Percentiles rank a stretch among this genome's conserved stretches.
Conservation (phyloP, 768 basidiomycete species). For the Chiua virens region DNA sequence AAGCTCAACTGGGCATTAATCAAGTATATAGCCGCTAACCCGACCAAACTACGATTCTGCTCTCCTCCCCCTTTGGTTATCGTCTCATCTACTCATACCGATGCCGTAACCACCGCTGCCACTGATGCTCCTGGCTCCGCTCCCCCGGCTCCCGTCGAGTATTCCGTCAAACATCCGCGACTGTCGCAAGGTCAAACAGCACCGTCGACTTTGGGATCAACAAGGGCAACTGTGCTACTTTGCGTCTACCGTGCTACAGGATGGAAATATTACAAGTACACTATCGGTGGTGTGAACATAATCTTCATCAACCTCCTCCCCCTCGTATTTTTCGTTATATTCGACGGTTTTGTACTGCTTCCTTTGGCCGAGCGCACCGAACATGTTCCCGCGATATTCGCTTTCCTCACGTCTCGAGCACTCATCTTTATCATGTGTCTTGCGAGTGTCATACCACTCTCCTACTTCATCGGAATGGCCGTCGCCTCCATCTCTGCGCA, state of each 20-base stretch:
- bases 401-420: conserved; percentile 66
- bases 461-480: conserved; percentile 99
- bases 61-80: conserved; percentile 77
- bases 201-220: conserved; percentile 67
- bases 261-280: conserved; percentile 96
- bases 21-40: conserved; percentile 73
- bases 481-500: conserved; percentile 99
- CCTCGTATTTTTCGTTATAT: conserved; percentile 93
- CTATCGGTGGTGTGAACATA: conserved; percentile 97
- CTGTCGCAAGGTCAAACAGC: conserved; percentile 87
- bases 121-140: conserved; percentile 7
- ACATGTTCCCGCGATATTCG: conserved; percentile 64
- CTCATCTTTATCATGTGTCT: conserved; percentile 84
- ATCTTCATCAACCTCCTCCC: conserved; percentile 94
- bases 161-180: conserved; percentile 70
- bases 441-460: conserved; percentile 91
- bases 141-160: conserved; percentile 38
- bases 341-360: conserved; percentile 84
- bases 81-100: conserved; percentile 29
- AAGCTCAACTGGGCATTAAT: conserved; percentile 95
- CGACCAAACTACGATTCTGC: conserved; percentile 88
- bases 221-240: conserved; percentile 83
- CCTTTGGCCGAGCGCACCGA: conserved; percentile 65
- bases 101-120: conserved; percentile 12
- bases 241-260: conserved; percentile 94